Percentiles rank a stretch among this genome's conserved stretches.
phyloP scores from a whole-genome alignment of 768 basidiomycete species.

The Suillus brevipes region DNA sequence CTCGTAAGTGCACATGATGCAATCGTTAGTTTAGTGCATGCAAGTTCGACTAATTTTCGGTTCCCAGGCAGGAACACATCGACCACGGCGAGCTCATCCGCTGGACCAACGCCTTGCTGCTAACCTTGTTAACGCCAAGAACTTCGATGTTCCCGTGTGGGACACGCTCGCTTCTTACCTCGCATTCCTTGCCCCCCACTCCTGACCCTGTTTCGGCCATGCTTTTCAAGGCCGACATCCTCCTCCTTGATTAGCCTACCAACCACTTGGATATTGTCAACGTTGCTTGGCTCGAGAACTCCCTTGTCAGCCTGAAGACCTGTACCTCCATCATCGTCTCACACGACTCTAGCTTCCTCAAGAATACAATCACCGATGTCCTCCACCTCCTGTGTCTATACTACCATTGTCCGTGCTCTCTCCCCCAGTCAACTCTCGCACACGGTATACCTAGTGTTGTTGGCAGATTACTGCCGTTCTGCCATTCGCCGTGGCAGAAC shows the following conservation, averaged over 20 bases:
- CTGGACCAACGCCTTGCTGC: slow-evolving; percentile 97
- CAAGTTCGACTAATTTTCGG: neutral
- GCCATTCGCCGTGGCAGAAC: no score
- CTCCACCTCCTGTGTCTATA: no score
- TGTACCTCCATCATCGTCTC: slow-evolving; percentile 99
- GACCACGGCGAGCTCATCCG: slow-evolving; percentile 93
- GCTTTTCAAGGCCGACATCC: slow-evolving; percentile 97
- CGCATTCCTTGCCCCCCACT: slow-evolving; percentile 56
- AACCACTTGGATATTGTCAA: slow-evolving; percentile 97
- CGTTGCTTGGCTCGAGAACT: slow-evolving; percentile 95
- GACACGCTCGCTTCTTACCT: slow-evolving; percentile 78
- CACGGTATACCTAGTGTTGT: no score
- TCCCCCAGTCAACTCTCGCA: no score
- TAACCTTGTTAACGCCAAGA: slow-evolving; percentile 85
- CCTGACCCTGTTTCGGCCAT: slow-evolving; percentile 80
- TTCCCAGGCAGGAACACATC: slow-evolving; percentile 80
- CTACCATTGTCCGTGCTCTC: no score
- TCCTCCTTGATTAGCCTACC: slow-evolving; percentile 95
- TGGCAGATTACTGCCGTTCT: no score
- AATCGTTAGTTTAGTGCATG: neutral
- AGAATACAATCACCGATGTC: slow-evolving; percentile 97
- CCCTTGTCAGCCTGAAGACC: slow-evolving; percentile 80
- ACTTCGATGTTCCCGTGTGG: slow-evolving; percentile 91
- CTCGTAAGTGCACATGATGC: slow-evolving; percentile 52
- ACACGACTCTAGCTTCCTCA: slow-evolving; percentile 96